Percentiles rank a stretch among this genome's conserved stretches.
Conservation (phyloP, 1,284 basidiomycete species). For the Ustilago esculenta region DNA sequence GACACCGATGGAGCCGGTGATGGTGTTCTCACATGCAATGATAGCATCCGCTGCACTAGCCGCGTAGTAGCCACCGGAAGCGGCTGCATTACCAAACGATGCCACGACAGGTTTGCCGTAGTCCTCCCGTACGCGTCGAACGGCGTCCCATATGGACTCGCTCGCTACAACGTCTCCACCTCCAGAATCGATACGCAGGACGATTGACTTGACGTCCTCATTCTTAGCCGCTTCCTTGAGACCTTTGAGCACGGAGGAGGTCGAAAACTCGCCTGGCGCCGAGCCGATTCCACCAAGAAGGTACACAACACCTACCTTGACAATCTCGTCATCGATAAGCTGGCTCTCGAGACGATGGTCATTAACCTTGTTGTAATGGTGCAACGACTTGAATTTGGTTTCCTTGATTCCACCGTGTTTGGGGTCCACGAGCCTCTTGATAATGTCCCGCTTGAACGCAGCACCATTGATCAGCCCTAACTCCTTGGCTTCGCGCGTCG, state of each 20-base stretch:
- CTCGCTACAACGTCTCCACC: slow-evolving; percentile 69
- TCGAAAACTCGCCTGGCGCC: slow-evolving; percentile 60
- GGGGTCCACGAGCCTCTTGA: slow-evolving; percentile 50
- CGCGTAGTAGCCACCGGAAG: slow-evolving; percentile 68
- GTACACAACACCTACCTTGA: slow-evolving; percentile 68
- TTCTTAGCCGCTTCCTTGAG: slow-evolving; percentile 68
- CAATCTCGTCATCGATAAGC: slow-evolving; percentile 54
- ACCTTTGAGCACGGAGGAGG: slow-evolving; percentile 67
- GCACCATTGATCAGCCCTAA: slow-evolving; percentile 67
- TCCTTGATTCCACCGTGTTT: slow-evolving; percentile 50
- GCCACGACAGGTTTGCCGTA: slow-evolving; percentile 68
- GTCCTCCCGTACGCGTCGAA: slow-evolving; percentile 64
- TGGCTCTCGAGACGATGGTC: slow-evolving; percentile 43
- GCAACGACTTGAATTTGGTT: slow-evolving; percentile 52
- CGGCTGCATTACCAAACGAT: slow-evolving; percentile 68
- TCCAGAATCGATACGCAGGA: slow-evolving; percentile 69
- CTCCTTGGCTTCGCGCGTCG: slow-evolving; percentile 64
- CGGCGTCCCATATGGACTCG: slow-evolving; percentile 69
- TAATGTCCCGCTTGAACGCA: slow-evolving; percentile 66
- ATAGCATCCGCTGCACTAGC: slow-evolving; percentile 64
- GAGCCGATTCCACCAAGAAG: slow-evolving; percentile 67
- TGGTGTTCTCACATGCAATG: slow-evolving; percentile 66
- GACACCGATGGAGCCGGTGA: slow-evolving; percentile 68
- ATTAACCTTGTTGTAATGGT: slow-evolving; percentile 52
- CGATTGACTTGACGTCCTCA: slow-evolving; percentile 66